These are phyloP conservation scores for Tylopilus rubrobrunneus DNA, from an alignment of 768 basidiomycete species.

Conservation along the genomic window DNA sequence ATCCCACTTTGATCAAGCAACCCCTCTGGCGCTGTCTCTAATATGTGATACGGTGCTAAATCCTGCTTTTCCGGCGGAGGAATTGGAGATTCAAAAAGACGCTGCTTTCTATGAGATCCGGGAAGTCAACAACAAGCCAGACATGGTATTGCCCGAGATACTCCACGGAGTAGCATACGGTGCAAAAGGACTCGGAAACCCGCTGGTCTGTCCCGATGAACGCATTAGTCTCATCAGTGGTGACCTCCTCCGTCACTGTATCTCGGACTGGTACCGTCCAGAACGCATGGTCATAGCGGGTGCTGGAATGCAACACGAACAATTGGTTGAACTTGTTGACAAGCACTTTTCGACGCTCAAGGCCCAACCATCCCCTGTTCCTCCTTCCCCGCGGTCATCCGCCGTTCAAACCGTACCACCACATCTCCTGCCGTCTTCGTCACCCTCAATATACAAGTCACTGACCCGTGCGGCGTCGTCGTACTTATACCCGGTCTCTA, in stretches of 20 bases:
- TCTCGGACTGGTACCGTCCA: constrained; percentile 84
- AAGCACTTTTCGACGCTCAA: constrained; percentile 77
- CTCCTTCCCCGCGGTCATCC: constrained; percentile 26
- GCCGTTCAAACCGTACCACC: constrained; percentile 41
- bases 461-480: constrained; percentile 75
- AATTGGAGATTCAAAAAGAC: constrained; percentile 78
- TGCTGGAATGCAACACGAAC: constrained; percentile 85
- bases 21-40: constrained; percentile 78
- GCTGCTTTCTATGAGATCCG: constrained; percentile 89
- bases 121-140: constrained; percentile 84
- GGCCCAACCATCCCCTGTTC: constrained; percentile 25
- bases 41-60: constrained; percentile 89
- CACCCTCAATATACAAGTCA: constrained; percentile 58
- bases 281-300: constrained; percentile 96
- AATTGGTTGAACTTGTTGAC: constrained; percentile 82
- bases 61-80: constrained; percentile 69
- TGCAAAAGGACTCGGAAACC: constrained; percentile 79
- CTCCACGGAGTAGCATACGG: constrained; percentile 85
- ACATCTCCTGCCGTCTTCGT: constrained; percentile 54
- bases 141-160: constrained; percentile 89
- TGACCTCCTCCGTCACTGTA: constrained; percentile 55
- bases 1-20: constrained; percentile 82
- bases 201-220: constrained; percentile 83
- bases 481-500: constrained; percentile 50
- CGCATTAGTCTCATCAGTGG: constrained; percentile 66